Percentiles rank a stretch among this genome's conserved stretches.
Evolutionary conservation across 805 yeast genomes (phyloP).

Genomic region (Wickerhamiella occidentalis): DNA sequence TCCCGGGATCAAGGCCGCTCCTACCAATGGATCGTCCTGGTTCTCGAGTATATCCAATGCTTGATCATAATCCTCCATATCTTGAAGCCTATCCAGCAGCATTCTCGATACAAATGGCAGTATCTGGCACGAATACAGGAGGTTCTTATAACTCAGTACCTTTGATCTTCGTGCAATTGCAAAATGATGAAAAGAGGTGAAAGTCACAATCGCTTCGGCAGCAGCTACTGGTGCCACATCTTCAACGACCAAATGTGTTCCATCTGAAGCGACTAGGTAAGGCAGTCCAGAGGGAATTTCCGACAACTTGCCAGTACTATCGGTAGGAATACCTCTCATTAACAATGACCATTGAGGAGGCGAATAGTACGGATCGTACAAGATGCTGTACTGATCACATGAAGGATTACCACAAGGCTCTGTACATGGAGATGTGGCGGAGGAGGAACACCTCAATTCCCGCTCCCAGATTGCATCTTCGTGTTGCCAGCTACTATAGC

Average conservation of each 20-base stretch:
- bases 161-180: conserved; percentile 1
- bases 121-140: neutral
- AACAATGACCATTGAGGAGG: conserved; percentile 7
- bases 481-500: conserved; percentile 2
- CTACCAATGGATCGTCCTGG: conserved; percentile 10
- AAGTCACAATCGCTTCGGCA: conserved; percentile 9
- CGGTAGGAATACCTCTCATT: conserved; percentile 5
- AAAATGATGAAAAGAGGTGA: neutral
- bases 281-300: conserved; percentile 52
- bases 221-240: conserved; percentile 9
- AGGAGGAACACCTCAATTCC: conserved; percentile 5
- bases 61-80: conserved; percentile 9
- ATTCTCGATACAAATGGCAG: conserved; percentile 7
- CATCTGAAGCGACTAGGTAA: conserved; percentile 37
- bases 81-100: conserved; percentile 10
- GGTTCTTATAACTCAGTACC: neutral
- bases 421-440: conserved; percentile 9
- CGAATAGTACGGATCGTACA: conserved; percentile 9
- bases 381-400: conserved; percentile 4
- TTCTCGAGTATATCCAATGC: conserved; percentile 3
- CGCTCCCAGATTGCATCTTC: conserved; percentile 10
- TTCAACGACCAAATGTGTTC: neutral
- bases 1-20: conserved; percentile 7
- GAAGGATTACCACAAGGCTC: conserved; percentile 8
- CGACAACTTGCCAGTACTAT: conserved; percentile 4